phyloP scores from a whole-genome alignment of 1,284 basidiomycete genomes.

The Vanrija sp. region DNA sequence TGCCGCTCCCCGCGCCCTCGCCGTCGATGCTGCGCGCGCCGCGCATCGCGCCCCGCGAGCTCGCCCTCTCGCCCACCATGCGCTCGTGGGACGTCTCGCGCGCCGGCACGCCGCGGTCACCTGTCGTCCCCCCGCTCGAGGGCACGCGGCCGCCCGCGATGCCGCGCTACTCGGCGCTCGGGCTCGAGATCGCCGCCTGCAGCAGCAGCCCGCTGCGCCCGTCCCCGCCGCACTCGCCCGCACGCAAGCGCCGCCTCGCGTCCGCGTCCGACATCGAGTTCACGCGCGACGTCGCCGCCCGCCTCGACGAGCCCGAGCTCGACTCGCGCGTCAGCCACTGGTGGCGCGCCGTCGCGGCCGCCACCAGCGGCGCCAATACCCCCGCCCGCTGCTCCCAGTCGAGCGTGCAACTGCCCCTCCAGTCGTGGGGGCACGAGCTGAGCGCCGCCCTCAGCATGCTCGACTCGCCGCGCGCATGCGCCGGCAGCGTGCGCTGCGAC shows the following conservation, averaged over 20 bases:
- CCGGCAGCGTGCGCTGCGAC: no score
- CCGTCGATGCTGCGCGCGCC: slow-evolving; percentile 4
- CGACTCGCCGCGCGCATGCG: no score
- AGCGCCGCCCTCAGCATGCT: no score
- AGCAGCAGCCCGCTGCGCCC: neutral
- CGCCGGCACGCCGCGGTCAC: no score
- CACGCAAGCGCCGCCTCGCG: neutral
- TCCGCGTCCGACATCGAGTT: neutral
- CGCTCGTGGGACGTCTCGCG: neutral
- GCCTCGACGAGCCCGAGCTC: slow-evolving; percentile 4
- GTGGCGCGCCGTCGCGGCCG: slow-evolving; percentile 3
- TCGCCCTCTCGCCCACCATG: neutral
- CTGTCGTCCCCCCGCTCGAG: neutral
- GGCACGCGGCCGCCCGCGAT: slow-evolving; percentile 8
- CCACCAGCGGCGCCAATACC: neutral
- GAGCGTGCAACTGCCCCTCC: neutral
- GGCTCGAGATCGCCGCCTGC: slow-evolving; percentile 8
- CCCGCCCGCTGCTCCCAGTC: neutral
- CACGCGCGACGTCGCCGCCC: neutral
- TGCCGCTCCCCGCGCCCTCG: neutral
- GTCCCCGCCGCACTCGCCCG: neutral
- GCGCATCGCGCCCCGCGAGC: neutral
- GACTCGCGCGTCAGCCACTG: slow-evolving; percentile 1
- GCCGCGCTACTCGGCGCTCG: slow-evolving; percentile 11
- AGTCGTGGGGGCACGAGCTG: no score